These are phyloP conservation scores for Oryza meridionalis DNA, from an alignment of 176 grass and related monocot genomes.

Conservation along the genomic window DNA sequence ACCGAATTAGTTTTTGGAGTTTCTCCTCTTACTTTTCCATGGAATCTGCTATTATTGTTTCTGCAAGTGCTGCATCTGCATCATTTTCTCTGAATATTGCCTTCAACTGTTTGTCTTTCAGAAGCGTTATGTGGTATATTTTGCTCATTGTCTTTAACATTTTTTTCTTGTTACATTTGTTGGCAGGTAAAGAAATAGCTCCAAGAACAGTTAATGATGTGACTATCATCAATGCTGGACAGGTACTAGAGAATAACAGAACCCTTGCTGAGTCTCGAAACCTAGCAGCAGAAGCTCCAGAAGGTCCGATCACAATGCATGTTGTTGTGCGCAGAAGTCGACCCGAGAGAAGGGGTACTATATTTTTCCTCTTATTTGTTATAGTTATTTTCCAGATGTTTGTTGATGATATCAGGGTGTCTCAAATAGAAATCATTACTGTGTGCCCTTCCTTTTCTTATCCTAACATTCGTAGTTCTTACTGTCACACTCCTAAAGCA, in stretches of 20 bases:
- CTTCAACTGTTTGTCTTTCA: slow-evolving; percentile 34
- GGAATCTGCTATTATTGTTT: not conserved
- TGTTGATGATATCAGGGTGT: slow-evolving; percentile 23
- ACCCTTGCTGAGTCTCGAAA: slow-evolving; percentile 75
- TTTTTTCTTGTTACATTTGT: slow-evolving; percentile 29
- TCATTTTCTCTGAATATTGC: slow-evolving; percentile 2
- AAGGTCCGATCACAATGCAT: slow-evolving; percentile 85
- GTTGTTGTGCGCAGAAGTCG: slow-evolving; percentile 79
- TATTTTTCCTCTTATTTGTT: slow-evolving; percentile 29
- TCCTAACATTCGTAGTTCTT: slow-evolving; percentile 15
- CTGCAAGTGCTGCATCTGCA: slow-evolving; percentile 20
- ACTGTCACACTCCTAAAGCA: not conserved
- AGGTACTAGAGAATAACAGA: slow-evolving; percentile 79
- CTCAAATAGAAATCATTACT: not conserved
- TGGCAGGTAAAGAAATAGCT: slow-evolving; percentile 70
- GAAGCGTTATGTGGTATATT: slow-evolving; percentile 8
- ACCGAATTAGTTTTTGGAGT: not conserved
- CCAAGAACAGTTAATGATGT: slow-evolving; percentile 80
- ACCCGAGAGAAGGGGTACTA: slow-evolving; percentile 68
- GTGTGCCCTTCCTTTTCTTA: not conserved
- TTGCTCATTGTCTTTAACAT: slow-evolving; percentile 1
- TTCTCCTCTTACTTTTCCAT: not conserved
- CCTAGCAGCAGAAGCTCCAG: slow-evolving; percentile 74
- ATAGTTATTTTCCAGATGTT: slow-evolving; percentile 11
- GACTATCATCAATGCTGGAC: slow-evolving; percentile 89